Evolutionary conservation across 768 basidiomycete species (phyloP).

Genomic region (Trametes punicea): DNA sequence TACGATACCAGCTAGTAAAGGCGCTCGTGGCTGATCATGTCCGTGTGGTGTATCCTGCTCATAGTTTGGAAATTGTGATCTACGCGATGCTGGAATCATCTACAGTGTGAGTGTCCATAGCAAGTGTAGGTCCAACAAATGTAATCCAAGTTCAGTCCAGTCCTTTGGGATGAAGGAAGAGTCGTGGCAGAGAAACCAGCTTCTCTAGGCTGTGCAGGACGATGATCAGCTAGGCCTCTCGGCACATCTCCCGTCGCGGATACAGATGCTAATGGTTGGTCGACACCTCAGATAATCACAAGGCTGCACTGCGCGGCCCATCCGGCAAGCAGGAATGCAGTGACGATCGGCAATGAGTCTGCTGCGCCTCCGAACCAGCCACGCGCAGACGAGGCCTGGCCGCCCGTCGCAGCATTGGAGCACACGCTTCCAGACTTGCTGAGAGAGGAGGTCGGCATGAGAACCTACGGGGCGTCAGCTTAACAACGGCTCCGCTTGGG

Average conservation of each 20-base stretch:
- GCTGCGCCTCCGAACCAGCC: not conserved
- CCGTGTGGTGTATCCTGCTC: too few relatives aligned
- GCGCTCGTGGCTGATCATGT: too few relatives aligned
- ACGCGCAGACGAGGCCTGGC: not conserved
- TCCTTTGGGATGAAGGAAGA: too few relatives aligned
- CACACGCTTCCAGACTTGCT: conserved; percentile 23
- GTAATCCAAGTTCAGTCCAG: too few relatives aligned
- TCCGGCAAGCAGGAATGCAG: not conserved
- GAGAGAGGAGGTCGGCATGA: conserved; percentile 34
- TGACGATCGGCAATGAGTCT: not conserved
- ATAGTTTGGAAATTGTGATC: too few relatives aligned
- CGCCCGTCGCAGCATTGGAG: conserved; percentile 19
- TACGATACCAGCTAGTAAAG: too few relatives aligned
- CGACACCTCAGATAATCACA: not conserved
- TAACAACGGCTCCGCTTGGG: not conserved
- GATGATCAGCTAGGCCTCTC: not conserved
- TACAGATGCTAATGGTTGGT: not conserved
- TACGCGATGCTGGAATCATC: too few relatives aligned
- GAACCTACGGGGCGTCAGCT: conserved; percentile 26
- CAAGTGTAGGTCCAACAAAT: too few relatives aligned
- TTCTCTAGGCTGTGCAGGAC: not conserved
- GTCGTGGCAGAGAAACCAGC: too few relatives aligned
- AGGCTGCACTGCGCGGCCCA: conserved; percentile 14
- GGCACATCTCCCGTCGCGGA: not conserved
- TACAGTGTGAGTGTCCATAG: too few relatives aligned